Conservation (phyloP, 2,329 filamentous ascomycete genomes). For the Drechslera avenae region DNA sequence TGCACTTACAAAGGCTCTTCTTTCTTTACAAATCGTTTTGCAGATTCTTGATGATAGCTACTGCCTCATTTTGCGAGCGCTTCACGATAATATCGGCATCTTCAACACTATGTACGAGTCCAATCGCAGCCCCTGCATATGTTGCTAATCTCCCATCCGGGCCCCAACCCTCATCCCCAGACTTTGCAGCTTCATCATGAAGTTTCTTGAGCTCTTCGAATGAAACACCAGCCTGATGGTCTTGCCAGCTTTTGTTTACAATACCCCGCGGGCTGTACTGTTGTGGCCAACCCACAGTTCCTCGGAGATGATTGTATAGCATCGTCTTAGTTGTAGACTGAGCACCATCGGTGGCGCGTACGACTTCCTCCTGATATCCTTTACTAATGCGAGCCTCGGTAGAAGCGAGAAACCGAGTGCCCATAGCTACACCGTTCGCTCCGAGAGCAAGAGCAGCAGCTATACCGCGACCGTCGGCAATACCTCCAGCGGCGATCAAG, state of each 20-base stretch:
- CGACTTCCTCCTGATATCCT: conserved; percentile 53
- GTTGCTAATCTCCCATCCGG: conserved; percentile 59
- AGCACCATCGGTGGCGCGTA: conserved; percentile 55
- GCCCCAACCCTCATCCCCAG: conserved; percentile 59
- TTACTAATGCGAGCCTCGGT: conserved; percentile 52
- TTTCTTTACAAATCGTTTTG: background rate
- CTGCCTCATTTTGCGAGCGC: conserved; percentile 4
- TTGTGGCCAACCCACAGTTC: conserved; percentile 62
- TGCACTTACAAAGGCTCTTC: background rate
- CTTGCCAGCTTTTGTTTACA: conserved; percentile 58
- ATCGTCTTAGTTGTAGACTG: conserved; percentile 52
- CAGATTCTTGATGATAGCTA: background rate
- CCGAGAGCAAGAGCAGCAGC: conserved; percentile 62
- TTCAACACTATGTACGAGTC: conserved; percentile 58
- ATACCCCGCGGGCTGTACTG: conserved; percentile 61
- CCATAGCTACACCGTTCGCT: conserved; percentile 60
- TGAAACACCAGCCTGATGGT: conserved; percentile 46
- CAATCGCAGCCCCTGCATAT: conserved; percentile 66
- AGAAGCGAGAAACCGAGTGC: conserved; percentile 65
- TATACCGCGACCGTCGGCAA: conserved; percentile 62
- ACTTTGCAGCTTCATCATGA: conserved; percentile 55
- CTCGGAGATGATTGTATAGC: conserved; percentile 58
- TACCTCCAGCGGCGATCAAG: conserved; percentile 63
- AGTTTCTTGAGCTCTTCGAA: conserved; percentile 50
- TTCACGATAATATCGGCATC: conserved; percentile 57